These are phyloP conservation scores for Emergomyces pasteurianus DNA, from an alignment of 2,329 filamentous ascomycete genomes.

Conservation along the genomic window DNA sequence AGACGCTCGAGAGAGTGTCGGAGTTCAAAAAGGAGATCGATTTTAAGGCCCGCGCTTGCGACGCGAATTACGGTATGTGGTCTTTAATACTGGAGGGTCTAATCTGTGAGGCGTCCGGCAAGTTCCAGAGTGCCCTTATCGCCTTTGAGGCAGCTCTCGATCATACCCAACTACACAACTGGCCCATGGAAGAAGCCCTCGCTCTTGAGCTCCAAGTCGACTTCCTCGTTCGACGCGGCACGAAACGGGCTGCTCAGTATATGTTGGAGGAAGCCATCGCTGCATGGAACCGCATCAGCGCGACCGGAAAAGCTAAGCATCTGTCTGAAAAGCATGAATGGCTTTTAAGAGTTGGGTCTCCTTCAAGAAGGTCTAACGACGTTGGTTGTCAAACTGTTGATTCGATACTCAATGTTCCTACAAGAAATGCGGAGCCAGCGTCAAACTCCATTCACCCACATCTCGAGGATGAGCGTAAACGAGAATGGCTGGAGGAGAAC, in stretches of 20 bases:
- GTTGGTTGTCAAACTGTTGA: conserved; percentile 45
- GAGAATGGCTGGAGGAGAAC: conserved; percentile 33
- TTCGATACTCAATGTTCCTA: conserved; percentile 32
- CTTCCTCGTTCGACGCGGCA: conserved; percentile 45
- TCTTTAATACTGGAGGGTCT: conserved; percentile 45
- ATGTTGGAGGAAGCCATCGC: conserved; percentile 47
- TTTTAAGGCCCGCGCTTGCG: conserved; percentile 40
- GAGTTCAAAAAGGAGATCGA: conserved; percentile 43
- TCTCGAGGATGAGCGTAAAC: conserved; percentile 29
- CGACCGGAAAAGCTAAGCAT: conserved; percentile 47
- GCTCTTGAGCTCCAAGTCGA: conserved; percentile 50
- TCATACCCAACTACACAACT: conserved; percentile 47
- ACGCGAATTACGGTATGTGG: conserved; percentile 50
- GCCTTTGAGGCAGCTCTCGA: conserved; percentile 41
- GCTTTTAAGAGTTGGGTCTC: conserved; percentile 43
- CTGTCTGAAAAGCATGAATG: conserved; percentile 48
- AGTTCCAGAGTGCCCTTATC: conserved; percentile 35
- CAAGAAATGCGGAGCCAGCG: conserved; percentile 21
- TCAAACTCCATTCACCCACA: conserved; percentile 19
- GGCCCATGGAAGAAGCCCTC: conserved; percentile 48
- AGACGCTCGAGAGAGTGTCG: conserved; percentile 37
- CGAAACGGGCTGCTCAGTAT: conserved; percentile 46
- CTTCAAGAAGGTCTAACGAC: conserved; percentile 40
- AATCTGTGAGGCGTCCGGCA: conserved; percentile 38
- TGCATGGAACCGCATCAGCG: conserved; percentile 47